Base-by-base conservation (phyloP, 2,329 filamentous ascomycete genomes). In the Phyllosticta paracitricarpa region DNA sequence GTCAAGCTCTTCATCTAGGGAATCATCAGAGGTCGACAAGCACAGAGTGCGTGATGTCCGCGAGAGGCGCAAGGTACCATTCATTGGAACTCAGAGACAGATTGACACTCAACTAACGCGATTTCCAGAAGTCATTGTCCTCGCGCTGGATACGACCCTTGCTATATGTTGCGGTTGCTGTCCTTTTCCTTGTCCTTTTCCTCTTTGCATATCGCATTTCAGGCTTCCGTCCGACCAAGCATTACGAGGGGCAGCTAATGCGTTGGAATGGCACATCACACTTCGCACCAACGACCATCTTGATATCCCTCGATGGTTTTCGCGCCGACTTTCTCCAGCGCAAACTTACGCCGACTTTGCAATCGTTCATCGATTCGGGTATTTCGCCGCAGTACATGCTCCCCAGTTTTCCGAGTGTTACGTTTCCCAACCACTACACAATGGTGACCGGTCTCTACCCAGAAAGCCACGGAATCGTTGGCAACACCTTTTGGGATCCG, bases 281-380 rank as follows among this genome's bases (percentile, higher is more conserved):
- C 4, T 99, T 97, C 71, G 88, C 86, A 9, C 91, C 92, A 0
- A 99, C 94, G 0, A 97, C 94, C 1, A 88, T 99, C 63, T 80
- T 97, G 59, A 89, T 99, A 70, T 97, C 92, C 54, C 81, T 99
- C 19, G 94, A 99, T 74, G 94, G 94, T 3, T 97, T 99, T 77
- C 87, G 94, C 17, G 93, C 94, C 22, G 94, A 97, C 72, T 97
- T 97, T 69, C 79, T 99, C 51, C 84, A 88, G 65, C 86, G 91
- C 14, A 88, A 87, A 0, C 76, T 97, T 33, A 97, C 93, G 1
- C 94, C 93, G 0, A 86, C 87, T 1, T 79, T 99, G 8, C 89
- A 85, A 66, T 81, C 85, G 2, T 88, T 99, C 65, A 80, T 96
- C 64, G 82, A 84, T 63, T 85, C 91, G 65, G 94, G 94, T 30